Evolutionary conservation across 768 basidiomycete species (phyloP), one percentile per base, ranked within the genome.

Genomic region (Panaeolus papilionaceus): DNA sequence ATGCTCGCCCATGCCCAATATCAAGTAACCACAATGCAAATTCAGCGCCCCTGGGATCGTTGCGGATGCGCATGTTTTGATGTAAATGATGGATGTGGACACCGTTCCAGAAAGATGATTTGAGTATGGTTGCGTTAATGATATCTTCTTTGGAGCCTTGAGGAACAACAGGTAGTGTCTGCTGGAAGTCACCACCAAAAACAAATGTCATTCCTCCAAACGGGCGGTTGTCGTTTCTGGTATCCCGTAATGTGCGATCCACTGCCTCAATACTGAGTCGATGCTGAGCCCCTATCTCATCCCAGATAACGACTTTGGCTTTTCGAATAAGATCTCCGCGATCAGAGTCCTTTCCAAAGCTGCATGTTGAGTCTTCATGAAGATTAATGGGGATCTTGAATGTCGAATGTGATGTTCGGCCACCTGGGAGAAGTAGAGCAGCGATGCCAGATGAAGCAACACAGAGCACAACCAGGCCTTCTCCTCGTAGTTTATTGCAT

Each of bases 131-230:
- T 0, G 79, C 80, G 62, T 63, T 66, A 1, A 84, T 82, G 10
- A 49, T 39, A 11, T 39, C 38, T 11, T 76, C 76, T 58, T 78
- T 61, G 16, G 74, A 72, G 3, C 84, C 84, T 69, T 77, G 74
- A 0, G 63, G 70, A 61, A 87, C 71, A 1, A 86, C 81, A 58
- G 84, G 84, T 0, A 86, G 78, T 7, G 72, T 84, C 70, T 87
- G 85, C 26, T 77, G 75, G 63, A 83, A 86, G 70, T 87, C 84
- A 1, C 84, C 86, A 63, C 82, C 83, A 78, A 86, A 83, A 2
- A 87, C 64, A 0, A 84, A 70, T 33, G 80, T 80, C 8, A 85
- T 71, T n/a, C 81, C 83, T 47, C 81, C 84, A 81, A 83, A 87
- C 5, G 75, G 75, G 4, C 23, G 38, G 18, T 77, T 40, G 33